A percentile compares a stretch with the other conserved stretches of the same genome.
phyloP scores from a whole-genome alignment of 2,329 filamentous ascomycete genomes.

The Colletotrichum cuscutae region DNA sequence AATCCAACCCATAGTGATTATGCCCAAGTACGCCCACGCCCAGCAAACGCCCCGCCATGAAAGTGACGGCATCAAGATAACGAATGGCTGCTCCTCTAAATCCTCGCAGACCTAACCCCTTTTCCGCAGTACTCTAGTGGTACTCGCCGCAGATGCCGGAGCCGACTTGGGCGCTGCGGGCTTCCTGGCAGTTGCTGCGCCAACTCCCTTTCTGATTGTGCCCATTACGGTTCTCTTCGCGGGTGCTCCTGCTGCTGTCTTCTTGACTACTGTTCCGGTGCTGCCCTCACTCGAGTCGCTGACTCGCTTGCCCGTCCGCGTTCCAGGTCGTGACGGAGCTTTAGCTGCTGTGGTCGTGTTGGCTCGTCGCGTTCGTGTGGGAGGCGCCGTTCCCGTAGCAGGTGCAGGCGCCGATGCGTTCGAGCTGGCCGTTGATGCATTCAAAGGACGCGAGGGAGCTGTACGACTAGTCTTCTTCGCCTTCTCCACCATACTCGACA shows the following conservation, averaged over 20 bases:
- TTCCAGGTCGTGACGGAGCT: conserved; percentile 48
- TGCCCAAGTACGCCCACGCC: conserved; percentile 11
- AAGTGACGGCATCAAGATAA: neutral
- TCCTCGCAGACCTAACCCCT: conserved; percentile 47
- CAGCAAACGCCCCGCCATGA: neutral
- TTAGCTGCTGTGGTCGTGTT: conserved; percentile 49
- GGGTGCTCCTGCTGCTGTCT: conserved; percentile 50
- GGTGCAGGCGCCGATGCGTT: conserved; percentile 38
- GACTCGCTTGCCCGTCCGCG: conserved; percentile 61
- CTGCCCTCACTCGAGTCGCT: conserved; percentile 74
- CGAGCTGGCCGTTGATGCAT: conserved; percentile 56
- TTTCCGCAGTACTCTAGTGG: conserved; percentile 66
- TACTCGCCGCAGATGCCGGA: conserved; percentile 54
- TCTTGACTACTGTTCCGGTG: conserved; percentile 72
- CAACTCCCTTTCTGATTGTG: conserved; percentile 63
- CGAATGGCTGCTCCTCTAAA: neutral
- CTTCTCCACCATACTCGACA: conserved; percentile 70
- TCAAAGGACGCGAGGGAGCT: conserved; percentile 57
- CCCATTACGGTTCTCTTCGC: conserved; percentile 65
- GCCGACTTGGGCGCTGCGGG: conserved; percentile 55
- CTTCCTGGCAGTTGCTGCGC: conserved; percentile 61
- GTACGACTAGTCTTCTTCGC: conserved; percentile 65
- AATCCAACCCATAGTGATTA: neutral
- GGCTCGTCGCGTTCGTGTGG: conserved; percentile 46
- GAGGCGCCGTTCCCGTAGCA: conserved; percentile 38